Evolutionary conservation across 2,329 filamentous ascomycete genomes (phyloP).

Genomic region (Achaetomium macrosporum): DNA sequence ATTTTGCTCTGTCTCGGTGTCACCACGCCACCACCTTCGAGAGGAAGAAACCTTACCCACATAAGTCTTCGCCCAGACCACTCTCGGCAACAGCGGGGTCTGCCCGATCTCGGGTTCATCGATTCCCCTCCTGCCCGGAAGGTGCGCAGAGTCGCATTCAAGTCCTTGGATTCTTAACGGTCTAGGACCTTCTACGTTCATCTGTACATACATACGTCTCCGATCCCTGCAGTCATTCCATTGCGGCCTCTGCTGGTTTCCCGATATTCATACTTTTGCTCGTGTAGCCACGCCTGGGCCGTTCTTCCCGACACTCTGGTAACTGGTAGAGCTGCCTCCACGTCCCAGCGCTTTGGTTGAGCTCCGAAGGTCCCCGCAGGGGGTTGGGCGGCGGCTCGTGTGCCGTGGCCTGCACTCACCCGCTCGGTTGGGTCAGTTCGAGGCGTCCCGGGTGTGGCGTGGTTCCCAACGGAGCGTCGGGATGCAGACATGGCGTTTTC

Average conservation of each 20-base stretch:
- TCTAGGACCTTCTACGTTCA: not conserved
- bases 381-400: conserved; percentile 1
- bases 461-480: conserved; percentile 16
- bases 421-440: conserved; percentile 17
- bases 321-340: conserved; percentile 3
- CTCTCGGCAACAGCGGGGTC: not conserved
- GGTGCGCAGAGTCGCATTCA: conserved; percentile 7
- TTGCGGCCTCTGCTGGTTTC: not conserved
- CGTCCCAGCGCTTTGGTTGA: conserved; percentile 11
- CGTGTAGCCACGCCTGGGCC: not conserved
- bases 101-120: conserved; percentile 1
- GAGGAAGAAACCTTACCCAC: not conserved
- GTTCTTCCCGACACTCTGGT: conserved; percentile 13
- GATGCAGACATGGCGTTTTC: conserved; percentile 24
- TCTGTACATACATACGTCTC: not conserved
- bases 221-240: too few relatives aligned
- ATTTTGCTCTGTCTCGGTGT: not conserved
- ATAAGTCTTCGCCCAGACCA: not conserved
- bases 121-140: not conserved
- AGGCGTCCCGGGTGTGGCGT: conserved; percentile 7
- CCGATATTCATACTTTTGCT: too few relatives aligned
- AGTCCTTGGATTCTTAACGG: not conserved
- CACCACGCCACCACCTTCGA: not conserved
- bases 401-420: conserved; percentile 10
- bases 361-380: not conserved